These are phyloP conservation scores for Entomortierella lignicola DNA, from an alignment of 192 early-diverging fungal genomes.

Conservation along the genomic window DNA sequence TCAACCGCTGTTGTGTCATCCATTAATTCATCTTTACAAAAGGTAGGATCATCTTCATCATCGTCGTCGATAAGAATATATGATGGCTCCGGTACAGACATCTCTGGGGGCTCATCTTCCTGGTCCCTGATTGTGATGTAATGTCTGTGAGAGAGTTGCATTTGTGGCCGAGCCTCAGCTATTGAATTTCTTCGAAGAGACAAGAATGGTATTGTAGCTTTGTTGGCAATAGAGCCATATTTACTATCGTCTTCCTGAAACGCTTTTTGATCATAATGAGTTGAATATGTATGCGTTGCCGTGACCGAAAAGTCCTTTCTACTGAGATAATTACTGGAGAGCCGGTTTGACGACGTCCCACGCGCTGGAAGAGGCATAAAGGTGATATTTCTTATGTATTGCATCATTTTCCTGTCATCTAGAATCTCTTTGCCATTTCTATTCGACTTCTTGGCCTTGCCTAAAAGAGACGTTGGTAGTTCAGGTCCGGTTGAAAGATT, in stretches of 20 bases:
- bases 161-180: neutral
- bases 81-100: no score
- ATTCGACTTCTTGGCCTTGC: neutral
- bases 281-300: neutral
- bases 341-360: neutral
- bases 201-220: neutral
- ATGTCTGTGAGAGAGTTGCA: neutral
- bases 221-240: neutral
- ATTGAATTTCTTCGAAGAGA: neutral
- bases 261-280: neutral
- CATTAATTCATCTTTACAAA: no score
- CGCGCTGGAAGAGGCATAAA: conserved; percentile 14
- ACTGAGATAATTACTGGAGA: neutral
- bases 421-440: conserved; percentile 3
- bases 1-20: no score
- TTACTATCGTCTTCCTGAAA: conserved; percentile 6
- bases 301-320: neutral
- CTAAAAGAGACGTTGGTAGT: neutral
- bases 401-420: conserved; percentile 26
- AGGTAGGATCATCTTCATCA: no score
- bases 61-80: no score
- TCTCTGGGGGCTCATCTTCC: no score
- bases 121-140: neutral
- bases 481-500: neutral
- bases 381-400: conserved; percentile 14